These are phyloP conservation scores for Panaeolus papilionaceus DNA, from an alignment of 768 basidiomycete genomes.

Conservation along the genomic window DNA sequence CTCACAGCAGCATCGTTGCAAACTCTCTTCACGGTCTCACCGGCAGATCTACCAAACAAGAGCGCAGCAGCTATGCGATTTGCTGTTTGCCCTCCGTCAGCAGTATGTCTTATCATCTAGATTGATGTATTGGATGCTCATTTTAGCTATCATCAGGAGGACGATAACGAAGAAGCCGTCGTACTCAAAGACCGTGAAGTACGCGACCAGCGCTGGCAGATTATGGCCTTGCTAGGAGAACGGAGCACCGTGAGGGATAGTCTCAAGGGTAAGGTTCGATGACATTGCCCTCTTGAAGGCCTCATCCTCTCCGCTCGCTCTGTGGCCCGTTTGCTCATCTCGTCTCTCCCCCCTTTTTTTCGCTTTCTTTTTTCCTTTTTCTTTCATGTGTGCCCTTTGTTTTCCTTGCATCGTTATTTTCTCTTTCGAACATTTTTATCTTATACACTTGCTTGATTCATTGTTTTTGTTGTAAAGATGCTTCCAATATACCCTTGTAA, in stretches of 20 bases:
- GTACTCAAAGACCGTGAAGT: slow-evolving; percentile 69
- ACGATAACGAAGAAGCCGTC: slow-evolving; percentile 55
- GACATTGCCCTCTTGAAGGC: slow-evolving; percentile 14
- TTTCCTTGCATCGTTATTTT: neutral
- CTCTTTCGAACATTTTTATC: neutral
- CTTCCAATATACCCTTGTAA: slow-evolving; percentile 13
- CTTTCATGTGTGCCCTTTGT: neutral
- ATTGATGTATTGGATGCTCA: slow-evolving; percentile 1
- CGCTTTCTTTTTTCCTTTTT: neutral
- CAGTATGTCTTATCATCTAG: slow-evolving; percentile 26
- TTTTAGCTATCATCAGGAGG: slow-evolving; percentile 47
- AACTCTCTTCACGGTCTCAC: slow-evolving; percentile 77
- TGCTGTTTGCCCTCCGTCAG: slow-evolving; percentile 41
- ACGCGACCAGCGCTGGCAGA: slow-evolving; percentile 76
- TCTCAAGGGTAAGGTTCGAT: slow-evolving; percentile 31
- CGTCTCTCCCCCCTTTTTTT: neutral
- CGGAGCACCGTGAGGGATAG: slow-evolving; percentile 73
- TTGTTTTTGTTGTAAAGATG: slow-evolving; percentile 5
- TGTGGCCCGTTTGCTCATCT: slow-evolving; percentile 8
- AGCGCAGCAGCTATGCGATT: slow-evolving; percentile 81
- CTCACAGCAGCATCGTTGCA: slow-evolving; percentile 77
- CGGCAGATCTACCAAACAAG: slow-evolving; percentile 78
- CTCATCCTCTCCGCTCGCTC: neutral
- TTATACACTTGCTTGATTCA: neutral
- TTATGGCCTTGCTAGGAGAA: slow-evolving; percentile 76